These are phyloP conservation scores for Candida khao-thaluensis DNA, from an alignment of 805 yeast species.

Conservation along the genomic window DNA sequence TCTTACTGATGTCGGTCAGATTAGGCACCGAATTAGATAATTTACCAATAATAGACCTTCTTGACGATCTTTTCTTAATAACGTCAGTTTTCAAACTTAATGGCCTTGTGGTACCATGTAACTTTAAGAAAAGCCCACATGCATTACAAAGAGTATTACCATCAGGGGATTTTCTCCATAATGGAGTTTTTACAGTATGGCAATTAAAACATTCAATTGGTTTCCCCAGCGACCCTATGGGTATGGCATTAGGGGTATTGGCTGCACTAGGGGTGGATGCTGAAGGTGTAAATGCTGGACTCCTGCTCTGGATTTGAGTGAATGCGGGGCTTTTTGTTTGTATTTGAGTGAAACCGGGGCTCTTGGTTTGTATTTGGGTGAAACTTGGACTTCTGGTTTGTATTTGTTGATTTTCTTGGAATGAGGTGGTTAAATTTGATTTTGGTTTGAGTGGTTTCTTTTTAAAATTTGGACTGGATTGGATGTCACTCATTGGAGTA, in stretches of 20 bases:
- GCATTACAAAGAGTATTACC: slow-evolving; percentile 66
- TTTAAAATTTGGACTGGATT: slow-evolving; percentile 6
- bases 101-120: slow-evolving; percentile 64
- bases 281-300: background rate
- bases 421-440: slow-evolving; percentile 24
- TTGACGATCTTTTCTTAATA: slow-evolving; percentile 55
- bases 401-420: slow-evolving; percentile 10
- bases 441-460: slow-evolving; percentile 12
- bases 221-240: slow-evolving; percentile 4
- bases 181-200: slow-evolving; percentile 57
- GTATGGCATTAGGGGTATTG: background rate
- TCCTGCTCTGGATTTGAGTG: background rate
- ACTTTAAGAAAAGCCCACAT: slow-evolving; percentile 58
- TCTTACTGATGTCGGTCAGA: slow-evolving; percentile 7
- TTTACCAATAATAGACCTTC: slow-evolving; percentile 19
- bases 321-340: background rate
- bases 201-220: slow-evolving; percentile 53
- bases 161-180: slow-evolving; percentile 59
- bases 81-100: slow-evolving; percentile 56
- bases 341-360: background rate
- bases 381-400: background rate
- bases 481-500: slow-evolving; percentile 10
- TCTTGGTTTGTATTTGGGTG: background rate
- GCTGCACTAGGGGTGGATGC: background rate
- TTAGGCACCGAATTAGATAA: slow-evolving; percentile 14